A percentile compares a stretch with the other conserved stretches of the same genome.
Conservation (phyloP, 345 rosid species). For the Syzygium grande region DNA sequence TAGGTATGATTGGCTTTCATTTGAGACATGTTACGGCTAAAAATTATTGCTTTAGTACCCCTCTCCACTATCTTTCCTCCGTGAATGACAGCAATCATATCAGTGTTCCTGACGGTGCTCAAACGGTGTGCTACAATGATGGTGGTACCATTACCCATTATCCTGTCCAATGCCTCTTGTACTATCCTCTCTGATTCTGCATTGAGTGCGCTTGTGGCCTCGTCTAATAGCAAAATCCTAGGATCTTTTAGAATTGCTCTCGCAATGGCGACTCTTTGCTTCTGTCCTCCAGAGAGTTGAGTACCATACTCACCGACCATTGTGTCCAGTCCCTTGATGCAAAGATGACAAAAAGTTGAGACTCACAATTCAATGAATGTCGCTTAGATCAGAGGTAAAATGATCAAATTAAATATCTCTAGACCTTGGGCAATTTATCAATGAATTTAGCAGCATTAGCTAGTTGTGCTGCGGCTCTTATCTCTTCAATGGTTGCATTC, state of each 20-base stretch:
- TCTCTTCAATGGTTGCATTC: constrained; percentile 19
- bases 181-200: constrained; percentile 84
- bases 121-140: constrained; percentile 79
- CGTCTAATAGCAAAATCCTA: constrained; percentile 72
- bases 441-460: constrained; percentile 37
- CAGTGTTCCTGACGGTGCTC: constrained; percentile 73
- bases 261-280: constrained; percentile 90
- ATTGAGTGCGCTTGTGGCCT: constrained; percentile 91
- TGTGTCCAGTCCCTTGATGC: constrained; percentile 56
- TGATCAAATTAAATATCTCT: background rate
- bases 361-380: background rate
- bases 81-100: constrained; percentile 69
- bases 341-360: background rate
- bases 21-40: background rate
- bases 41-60: constrained; percentile 45
- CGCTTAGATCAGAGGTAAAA: background rate
- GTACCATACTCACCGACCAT: constrained; percentile 96
- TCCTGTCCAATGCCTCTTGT: constrained; percentile 77
- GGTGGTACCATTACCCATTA: constrained; percentile 75
- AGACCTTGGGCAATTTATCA: constrained; percentile 29
- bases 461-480: constrained; percentile 17
- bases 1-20: background rate
- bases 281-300: constrained; percentile 93
- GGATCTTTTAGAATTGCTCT: constrained; percentile 86
- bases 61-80: constrained; percentile 74